Conservation (phyloP, 345 rosid species). For the Lepidium africanum region DNA sequence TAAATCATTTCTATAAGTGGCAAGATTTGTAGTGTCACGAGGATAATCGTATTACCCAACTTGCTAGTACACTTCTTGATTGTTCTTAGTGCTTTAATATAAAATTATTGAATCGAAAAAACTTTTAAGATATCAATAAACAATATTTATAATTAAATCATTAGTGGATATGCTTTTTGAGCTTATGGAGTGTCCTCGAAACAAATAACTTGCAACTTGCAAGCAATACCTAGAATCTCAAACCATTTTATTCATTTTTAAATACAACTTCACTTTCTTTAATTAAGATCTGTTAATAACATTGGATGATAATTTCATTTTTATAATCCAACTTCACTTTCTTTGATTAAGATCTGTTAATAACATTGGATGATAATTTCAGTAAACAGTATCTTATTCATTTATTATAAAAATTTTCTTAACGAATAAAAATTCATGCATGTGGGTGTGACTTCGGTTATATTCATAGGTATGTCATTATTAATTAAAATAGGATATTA, state of each 20-base stretch:
- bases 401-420: neutral
- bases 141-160: constrained; percentile 1
- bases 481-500: too few relatives aligned
- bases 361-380: neutral
- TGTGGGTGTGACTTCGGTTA: neutral
- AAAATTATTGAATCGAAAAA: constrained; percentile 2
- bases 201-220: constrained; percentile 31
- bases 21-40: constrained; percentile 27
- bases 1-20: constrained; percentile 27
- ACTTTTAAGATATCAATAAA: neutral
- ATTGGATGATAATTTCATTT: neutral
- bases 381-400: neutral
- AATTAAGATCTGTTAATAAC: too few relatives aligned
- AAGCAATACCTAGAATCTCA: constrained; percentile 23
- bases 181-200: constrained; percentile 25
- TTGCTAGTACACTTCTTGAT: constrained; percentile 32
- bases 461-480: neutral
- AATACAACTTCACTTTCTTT: too few relatives aligned
- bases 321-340: neutral
- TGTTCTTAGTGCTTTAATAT: constrained; percentile 29
- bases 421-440: neutral
- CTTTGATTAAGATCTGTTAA: neutral
- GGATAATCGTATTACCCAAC: constrained; percentile 21
- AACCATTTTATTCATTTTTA: neutral
- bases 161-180: constrained; percentile 26